Percentiles rank a stretch among this genome's conserved stretches.
These are phyloP conservation scores for Anthoceros angustus DNA, from an alignment of 225 moss, liverwort and hornwort species.

Conservation along the genomic window DNA sequence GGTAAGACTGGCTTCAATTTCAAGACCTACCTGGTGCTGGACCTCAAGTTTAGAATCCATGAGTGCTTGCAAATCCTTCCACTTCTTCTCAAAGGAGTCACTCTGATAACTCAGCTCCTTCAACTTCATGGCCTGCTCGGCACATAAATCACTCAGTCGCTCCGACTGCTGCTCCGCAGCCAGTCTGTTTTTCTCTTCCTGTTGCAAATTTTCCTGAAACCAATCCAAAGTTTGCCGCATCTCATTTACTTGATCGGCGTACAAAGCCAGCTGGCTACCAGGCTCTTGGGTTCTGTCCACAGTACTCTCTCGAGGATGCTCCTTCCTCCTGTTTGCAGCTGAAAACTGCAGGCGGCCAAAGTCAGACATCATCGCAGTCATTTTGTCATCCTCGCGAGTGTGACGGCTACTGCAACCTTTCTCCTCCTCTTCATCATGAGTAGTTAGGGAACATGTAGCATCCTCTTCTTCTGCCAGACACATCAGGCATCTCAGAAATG, in stretches of 20 bases:
- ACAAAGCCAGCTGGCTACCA: neutral
- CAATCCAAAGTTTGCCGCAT: constrained; percentile 3
- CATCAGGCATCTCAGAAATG: too few species aligned
- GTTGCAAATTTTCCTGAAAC: neutral
- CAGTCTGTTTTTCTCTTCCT: neutral
- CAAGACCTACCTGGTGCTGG: neutral
- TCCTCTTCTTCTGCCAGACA: too few species aligned
- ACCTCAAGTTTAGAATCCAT: neutral
- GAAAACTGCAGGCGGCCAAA: neutral
- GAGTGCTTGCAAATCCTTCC: neutral
- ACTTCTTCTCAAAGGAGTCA: neutral
- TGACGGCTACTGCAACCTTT: too few species aligned
- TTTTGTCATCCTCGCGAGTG: too few species aligned
- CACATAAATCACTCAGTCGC: neutral
- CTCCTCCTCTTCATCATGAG: too few species aligned
- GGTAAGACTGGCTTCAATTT: neutral
- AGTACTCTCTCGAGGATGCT: neutral
- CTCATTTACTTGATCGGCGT: constrained; percentile 2
- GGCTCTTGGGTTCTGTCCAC: neutral
- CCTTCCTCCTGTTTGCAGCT: neutral
- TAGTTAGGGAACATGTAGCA: too few species aligned
- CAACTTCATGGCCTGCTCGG: neutral
- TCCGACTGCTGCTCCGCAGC: neutral
- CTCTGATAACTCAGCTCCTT: neutral
- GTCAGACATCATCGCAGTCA: neutral